Conservation (phyloP, 768 basidiomycete species). For the Artomyces pyxidatus region DNA sequence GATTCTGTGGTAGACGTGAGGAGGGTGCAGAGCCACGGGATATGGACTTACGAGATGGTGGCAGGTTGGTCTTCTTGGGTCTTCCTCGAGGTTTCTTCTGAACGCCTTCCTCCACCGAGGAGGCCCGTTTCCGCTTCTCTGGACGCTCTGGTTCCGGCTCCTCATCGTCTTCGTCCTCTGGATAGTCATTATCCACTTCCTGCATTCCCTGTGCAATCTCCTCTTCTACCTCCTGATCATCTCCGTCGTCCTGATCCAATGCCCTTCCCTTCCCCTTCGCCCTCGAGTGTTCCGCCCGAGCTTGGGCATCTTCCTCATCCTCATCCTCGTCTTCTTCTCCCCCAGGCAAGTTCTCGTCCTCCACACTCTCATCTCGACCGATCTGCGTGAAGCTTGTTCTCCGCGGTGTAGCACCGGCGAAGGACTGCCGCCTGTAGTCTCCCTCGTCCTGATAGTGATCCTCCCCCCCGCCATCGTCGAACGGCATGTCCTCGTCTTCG, state of each 20-base stretch:
- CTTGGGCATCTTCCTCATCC: neutral
- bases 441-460: conserved; percentile 21
- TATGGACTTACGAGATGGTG: neutral
- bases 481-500: conserved; percentile 14
- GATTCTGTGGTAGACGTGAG: too few species aligned
- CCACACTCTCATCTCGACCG: neutral
- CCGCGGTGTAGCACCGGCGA: conserved; percentile 1
- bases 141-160: conserved; percentile 11
- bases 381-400: neutral
- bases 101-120: neutral
- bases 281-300: neutral
- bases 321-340: neutral
- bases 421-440: neutral
- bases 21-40: too few species aligned
- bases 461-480: conserved; percentile 16
- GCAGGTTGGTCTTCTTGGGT: neutral
- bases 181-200: conserved; percentile 17
- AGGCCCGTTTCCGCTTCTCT: conserved; percentile 8
- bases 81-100: neutral
- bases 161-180: conserved; percentile 25
- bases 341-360: too few species aligned
- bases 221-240: conserved; percentile 29
- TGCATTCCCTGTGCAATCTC: conserved; percentile 32
- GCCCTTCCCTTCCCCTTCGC: conserved; percentile 36
- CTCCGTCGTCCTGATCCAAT: conserved; percentile 14